Conservation (phyloP, 371 early-diverging fungal species). For the Smittium mucronatum region DNA sequence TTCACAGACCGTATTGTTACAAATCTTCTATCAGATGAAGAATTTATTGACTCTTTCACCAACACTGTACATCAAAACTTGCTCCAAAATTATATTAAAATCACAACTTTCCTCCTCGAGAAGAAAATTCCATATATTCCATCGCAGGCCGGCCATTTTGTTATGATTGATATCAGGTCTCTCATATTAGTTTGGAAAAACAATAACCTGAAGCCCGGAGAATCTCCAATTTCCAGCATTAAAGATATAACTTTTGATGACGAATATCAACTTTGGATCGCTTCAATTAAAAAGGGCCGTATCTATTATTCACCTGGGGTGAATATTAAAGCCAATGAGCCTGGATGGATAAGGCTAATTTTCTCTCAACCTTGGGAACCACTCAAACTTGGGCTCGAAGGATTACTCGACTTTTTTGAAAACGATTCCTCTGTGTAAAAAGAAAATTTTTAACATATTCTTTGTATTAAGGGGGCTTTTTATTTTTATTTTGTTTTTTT, state of each 20-base stretch:
- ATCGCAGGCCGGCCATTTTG: conserved; percentile 51
- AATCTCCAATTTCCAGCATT: conserved; percentile 14
- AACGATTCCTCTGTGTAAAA: too few species aligned
- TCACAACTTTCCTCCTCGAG: conserved; percentile 30
- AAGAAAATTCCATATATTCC: conserved; percentile 39
- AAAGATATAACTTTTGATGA: conserved; percentile 32
- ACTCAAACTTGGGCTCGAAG: conserved; percentile 35
- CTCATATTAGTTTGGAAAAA: conserved; percentile 15
- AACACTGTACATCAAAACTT: conserved; percentile 40
- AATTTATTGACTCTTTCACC: conserved; percentile 45
- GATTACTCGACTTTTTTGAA: conserved; percentile 24
- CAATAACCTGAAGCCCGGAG: conserved; percentile 12
- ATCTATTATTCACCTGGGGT: conserved; percentile 50
- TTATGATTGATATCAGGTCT: conserved; percentile 42
- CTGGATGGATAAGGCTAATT: conserved; percentile 55
- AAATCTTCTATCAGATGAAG: conserved; percentile 39
- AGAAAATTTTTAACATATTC: too few species aligned
- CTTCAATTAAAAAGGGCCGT: conserved; percentile 32
- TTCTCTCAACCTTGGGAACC: conserved; percentile 34
- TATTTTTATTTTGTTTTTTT: too few species aligned
- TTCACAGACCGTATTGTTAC: conserved; percentile 42
- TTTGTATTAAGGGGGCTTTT: too few species aligned
- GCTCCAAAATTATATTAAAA: conserved; percentile 34
- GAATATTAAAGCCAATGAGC: conserved; percentile 40
- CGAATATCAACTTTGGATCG: conserved; percentile 26